Base-by-base conservation (phyloP, 23 red algal species). In the Agarophyton chilense region DNA sequence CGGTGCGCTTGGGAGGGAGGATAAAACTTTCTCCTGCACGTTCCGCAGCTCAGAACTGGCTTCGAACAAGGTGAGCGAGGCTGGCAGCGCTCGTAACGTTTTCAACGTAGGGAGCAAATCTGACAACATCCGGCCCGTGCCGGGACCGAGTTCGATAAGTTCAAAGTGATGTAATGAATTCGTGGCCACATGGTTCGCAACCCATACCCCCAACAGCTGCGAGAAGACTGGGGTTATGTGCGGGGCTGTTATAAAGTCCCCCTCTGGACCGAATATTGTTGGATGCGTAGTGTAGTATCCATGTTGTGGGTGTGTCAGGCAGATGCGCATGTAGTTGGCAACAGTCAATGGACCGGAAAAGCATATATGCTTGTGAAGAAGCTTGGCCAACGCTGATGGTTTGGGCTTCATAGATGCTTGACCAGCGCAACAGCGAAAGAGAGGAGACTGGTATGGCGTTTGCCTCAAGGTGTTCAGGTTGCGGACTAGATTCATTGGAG, bases 161-260 rank as follows among this genome's bases (percentile, higher is more conserved):
- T 68, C 70, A 19, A 94, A 60, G 43, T 72, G 33, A 18, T 22
- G 35, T 26, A 73, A 6, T 34, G 60, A 67, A 54, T 35, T 67
- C 22, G 60, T 77, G 28, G 67, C 22, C 25, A 89, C 53, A 65
- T 77, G 73, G 38, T 89, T 67, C 14, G 88, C 70, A 51, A 95
- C 65, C 63, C 88, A 96, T 38, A 99, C 67, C 3, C 41, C 97
- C 10, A 99, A 26, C 28, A 91, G 51, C 88, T 99, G 93, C 19
- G 92, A 89, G 54, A 99, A 96, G n/a, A 87, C 82, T 18, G 91
- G 93, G 10, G 88, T 86, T 10, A 99, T 43, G 35, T 94, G 83
- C 14, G 97, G 97, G 34, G 93, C 88, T 39, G 97, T 99, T 21
- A 92, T 56, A 81, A 99, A 99, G 75, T 99, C 97, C 32, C 97